phyloP scores from a whole-genome alignment of 495 filamentous ascomycete species.

The Aspergillus hancockii region DNA sequence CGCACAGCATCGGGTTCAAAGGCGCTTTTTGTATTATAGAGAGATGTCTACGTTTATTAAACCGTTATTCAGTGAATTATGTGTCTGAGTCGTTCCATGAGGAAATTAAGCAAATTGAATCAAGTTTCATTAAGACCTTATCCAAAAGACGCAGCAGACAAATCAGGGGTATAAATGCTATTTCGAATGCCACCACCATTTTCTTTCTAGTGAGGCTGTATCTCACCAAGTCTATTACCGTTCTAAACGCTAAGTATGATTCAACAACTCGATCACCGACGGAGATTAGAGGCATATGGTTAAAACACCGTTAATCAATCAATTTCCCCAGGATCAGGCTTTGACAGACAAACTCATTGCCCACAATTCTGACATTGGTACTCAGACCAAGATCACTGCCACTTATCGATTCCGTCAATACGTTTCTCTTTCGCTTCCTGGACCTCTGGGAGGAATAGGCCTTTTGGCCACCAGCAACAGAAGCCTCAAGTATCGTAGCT shows the following conservation, averaged over 20 bases:
- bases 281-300: not conserved
- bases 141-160: not conserved
- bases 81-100: not conserved
- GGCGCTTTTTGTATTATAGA: constrained; percentile 45
- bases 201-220: not conserved
- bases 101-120: not conserved
- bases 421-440: constrained; percentile 55
- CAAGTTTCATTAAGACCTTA: not conserved
- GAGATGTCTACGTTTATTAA: constrained; percentile 20
- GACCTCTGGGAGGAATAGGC: constrained; percentile 19
- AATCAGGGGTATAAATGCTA: not conserved
- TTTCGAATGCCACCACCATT: not conserved
- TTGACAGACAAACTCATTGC: constrained; percentile 88
- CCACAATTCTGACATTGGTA: constrained; percentile 62
- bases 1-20: constrained; percentile 35
- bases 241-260: not conserved
- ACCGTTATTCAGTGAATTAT: not conserved
- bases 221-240: not conserved
- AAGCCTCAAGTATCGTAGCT: constrained; percentile 36
- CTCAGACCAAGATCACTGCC: constrained; percentile 28
- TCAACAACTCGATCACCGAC: not conserved
- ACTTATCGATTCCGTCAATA: constrained; percentile 46
- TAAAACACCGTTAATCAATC: constrained; percentile 57
- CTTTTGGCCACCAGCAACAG: constrained; percentile 15
- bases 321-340: constrained; percentile 85